Percentiles rank a stretch among this genome's conserved stretches.
Conservation (phyloP, 208 protist genomes). For the Crithidia brevicula region DNA sequence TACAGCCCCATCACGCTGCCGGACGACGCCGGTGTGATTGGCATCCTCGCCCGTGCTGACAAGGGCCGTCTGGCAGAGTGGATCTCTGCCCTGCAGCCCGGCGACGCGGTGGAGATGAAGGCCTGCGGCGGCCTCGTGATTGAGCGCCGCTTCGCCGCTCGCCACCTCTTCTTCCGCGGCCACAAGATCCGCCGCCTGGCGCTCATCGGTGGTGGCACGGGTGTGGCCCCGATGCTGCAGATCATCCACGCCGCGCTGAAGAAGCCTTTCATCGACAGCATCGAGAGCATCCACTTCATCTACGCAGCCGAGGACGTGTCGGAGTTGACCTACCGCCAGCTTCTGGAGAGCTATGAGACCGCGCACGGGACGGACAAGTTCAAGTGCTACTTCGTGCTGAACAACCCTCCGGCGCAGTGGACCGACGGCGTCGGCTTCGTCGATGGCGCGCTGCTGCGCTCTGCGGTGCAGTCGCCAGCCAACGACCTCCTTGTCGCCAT, state of each 20-base stretch:
- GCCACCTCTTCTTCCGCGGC: slow-evolving; percentile 64
- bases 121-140: slow-evolving; percentile 65
- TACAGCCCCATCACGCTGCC: slow-evolving; percentile 82
- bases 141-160: slow-evolving; percentile 47
- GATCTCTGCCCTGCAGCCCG: slow-evolving; percentile 65
- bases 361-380: slow-evolving; percentile 61
- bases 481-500: slow-evolving; percentile 76
- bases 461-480: slow-evolving; percentile 53
- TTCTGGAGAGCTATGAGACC: slow-evolving; percentile 53
- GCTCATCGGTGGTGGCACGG: slow-evolving; percentile 82
- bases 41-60: slow-evolving; percentile 61
- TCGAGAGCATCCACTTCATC: slow-evolving; percentile 66
- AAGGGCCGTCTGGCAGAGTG: slow-evolving; percentile 61
- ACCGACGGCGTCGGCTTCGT: slow-evolving; percentile 72
- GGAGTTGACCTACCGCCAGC: slow-evolving; percentile 62
- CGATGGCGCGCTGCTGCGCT: slow-evolving; percentile 50
- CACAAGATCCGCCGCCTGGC: slow-evolving; percentile 59
- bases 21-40: slow-evolving; percentile 68
- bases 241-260: slow-evolving; percentile 86
- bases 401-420: slow-evolving; percentile 69
- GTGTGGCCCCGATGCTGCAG: slow-evolving; percentile 94
- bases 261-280: slow-evolving; percentile 55
- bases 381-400: slow-evolving; percentile 64
- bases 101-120: slow-evolving; percentile 81
- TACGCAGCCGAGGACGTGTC: slow-evolving; percentile 70